These are phyloP conservation scores for Fusarium sp. DNA, from an alignment of 2,329 filamentous ascomycete species.

Conservation along the genomic window DNA sequence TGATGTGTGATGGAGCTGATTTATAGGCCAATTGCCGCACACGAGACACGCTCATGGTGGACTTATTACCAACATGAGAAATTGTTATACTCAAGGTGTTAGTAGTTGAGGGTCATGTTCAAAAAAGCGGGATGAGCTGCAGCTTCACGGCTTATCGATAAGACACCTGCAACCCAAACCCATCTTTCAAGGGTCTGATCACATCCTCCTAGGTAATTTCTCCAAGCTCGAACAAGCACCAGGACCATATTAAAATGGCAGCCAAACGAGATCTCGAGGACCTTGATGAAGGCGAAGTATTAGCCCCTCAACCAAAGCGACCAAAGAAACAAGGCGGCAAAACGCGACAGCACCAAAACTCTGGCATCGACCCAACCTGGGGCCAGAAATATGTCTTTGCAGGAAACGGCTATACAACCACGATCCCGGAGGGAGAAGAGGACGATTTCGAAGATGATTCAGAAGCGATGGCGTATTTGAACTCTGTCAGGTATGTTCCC, in stretches of 20 bases:
- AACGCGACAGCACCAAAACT: conserved; percentile 53
- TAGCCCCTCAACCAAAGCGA: conserved; percentile 41
- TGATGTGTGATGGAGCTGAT: not conserved
- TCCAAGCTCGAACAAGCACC: conserved; percentile 6
- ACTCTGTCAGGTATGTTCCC: conserved; percentile 72
- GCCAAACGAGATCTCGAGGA: conserved; percentile 48
- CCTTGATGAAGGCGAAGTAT: conserved; percentile 42
- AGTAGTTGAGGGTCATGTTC: not conserved
- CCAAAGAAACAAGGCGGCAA: conserved; percentile 45
- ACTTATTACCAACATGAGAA: conserved; percentile 35
- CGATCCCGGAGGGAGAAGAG: conserved; percentile 61
- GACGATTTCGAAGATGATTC: conserved; percentile 73
- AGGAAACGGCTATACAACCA: conserved; percentile 61
- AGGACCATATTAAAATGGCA: conserved; percentile 42
- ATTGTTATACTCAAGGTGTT: conserved; percentile 4
- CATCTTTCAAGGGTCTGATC: conserved; percentile 12
- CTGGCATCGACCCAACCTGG: conserved; percentile 69
- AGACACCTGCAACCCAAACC: conserved; percentile 17
- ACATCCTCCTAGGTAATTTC: not conserved
- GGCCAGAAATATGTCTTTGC: conserved; percentile 79
- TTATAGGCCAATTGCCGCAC: conserved; percentile 38
- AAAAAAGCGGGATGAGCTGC: conserved; percentile 25
- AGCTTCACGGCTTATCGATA: conserved; percentile 35
- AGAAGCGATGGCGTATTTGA: conserved; percentile 75
- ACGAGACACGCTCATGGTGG: conserved; percentile 46